Conservation (phyloP, 2,329 filamentous ascomycete species). For the Dichotomopilus funicola region DNA sequence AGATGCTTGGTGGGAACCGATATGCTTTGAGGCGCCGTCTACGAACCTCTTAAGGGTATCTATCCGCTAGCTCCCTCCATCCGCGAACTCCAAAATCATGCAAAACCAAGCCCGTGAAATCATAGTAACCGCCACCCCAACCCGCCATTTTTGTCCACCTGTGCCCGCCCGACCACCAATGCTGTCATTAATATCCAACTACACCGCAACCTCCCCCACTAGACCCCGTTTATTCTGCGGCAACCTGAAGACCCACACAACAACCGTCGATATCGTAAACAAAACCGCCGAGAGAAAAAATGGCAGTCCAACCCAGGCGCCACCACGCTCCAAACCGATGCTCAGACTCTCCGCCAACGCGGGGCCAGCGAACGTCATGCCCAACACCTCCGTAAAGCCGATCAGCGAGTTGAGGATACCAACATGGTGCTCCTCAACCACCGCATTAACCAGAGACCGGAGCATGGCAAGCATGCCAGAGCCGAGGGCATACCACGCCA, state of each 20-base stretch:
- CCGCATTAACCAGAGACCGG: constrained; percentile 44
- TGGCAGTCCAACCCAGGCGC: constrained; percentile 43
- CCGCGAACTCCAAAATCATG: too few relatives aligned
- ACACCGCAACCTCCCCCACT: too few relatives aligned
- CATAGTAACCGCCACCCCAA: too few relatives aligned
- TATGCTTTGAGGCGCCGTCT: too few relatives aligned
- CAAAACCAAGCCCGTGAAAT: too few relatives aligned
- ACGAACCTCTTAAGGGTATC: too few relatives aligned
- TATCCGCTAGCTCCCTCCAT: too few relatives aligned
- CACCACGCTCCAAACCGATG: constrained; percentile 40
- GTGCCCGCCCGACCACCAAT: too few relatives aligned
- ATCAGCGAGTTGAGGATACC: constrained; percentile 49
- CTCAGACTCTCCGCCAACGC: constrained; percentile 41
- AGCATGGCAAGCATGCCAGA: constrained; percentile 37
- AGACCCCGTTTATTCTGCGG: not conserved
- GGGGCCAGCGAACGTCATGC: constrained; percentile 41
- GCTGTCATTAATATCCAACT: too few relatives aligned
- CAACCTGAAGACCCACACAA: constrained; percentile 28
- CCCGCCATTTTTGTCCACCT: too few relatives aligned
- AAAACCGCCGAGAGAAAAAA: constrained; percentile 36
- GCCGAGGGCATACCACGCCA: constrained; percentile 42
- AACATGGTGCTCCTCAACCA: constrained; percentile 48
- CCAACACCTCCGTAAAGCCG: constrained; percentile 42
- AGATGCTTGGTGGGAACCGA: too few relatives aligned
- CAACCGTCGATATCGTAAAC: constrained; percentile 25